phyloP scores from a whole-genome alignment of 2,329 filamentous ascomycete species.

The Diaporthe eres region DNA sequence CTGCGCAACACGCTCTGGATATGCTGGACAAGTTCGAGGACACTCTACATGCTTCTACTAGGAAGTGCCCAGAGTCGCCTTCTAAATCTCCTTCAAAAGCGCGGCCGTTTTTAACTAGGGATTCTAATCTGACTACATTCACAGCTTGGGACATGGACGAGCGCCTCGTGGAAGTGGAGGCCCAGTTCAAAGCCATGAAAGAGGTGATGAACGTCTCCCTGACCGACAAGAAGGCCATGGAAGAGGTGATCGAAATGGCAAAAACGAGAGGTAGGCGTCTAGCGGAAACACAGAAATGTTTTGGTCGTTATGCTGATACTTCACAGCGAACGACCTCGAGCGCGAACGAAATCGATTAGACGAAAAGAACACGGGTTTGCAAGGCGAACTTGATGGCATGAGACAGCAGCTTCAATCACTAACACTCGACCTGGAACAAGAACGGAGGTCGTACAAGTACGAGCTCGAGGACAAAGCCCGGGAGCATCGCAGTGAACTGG shows the following conservation, averaged over 20 bases:
- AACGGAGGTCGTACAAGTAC: conserved; percentile 61
- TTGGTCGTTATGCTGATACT: conserved; percentile 41
- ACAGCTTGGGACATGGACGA: conserved; percentile 85
- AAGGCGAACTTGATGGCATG: conserved; percentile 72
- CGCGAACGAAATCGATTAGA: conserved; percentile 61
- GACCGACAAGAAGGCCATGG: conserved; percentile 76
- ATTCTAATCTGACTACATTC: conserved; percentile 77
- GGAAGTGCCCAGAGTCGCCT: conserved; percentile 56
- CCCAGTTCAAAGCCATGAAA: conserved; percentile 79
- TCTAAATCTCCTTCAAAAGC: conserved; percentile 52
- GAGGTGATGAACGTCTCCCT: conserved; percentile 79
- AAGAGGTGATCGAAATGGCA: conserved; percentile 80
- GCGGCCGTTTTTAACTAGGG: conserved; percentile 73
- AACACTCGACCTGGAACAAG: conserved; percentile 58
- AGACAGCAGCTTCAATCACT: conserved; percentile 62
- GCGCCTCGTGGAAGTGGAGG: conserved; percentile 82
- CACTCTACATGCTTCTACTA: conserved; percentile 47
- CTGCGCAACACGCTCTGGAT: conserved; percentile 32
- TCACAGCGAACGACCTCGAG: conserved; percentile 64
- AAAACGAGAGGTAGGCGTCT: conserved; percentile 78
- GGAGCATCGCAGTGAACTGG: conserved; percentile 68
- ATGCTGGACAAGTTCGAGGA: conserved; percentile 46
- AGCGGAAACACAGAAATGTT: neutral
- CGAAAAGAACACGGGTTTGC: conserved; percentile 64
- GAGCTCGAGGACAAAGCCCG: conserved; percentile 69